Evolutionary conservation across 2,329 filamentous ascomycete species (phyloP), one percentile per base, ranked within the genome.

Genomic region (Claviceps sorghi): DNA sequence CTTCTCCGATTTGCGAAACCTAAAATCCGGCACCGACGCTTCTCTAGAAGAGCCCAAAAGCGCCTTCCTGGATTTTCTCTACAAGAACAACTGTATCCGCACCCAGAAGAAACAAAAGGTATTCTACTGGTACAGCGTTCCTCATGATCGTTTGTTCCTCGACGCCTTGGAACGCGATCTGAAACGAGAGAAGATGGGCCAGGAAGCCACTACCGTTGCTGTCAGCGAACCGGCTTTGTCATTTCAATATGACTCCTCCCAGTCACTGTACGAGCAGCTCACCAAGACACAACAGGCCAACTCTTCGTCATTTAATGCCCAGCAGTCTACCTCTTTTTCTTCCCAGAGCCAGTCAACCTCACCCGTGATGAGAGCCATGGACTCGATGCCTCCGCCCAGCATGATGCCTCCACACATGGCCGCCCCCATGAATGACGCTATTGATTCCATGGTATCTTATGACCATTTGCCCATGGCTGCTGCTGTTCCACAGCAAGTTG

Each of bases 101-200:
- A 98, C 93, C 40, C 93, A 98, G 71, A 98, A 98, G 82, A 98
- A 98, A 79, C 93, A 98, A 67, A 98, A 98, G 77, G 93, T 98
- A 59, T 98, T 98, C 66, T 98, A 97, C 74, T 98, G 93, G 93
- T 98, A 97, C 73, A 96, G 90, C 73, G 93, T 98, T 48, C 93
- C 93, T 1, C 93, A 98, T 68, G 93, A 98, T 71, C 83, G 93
- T 52, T 82, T 98, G 50, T 98, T 98, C 72, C 83, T 98, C 60
- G 93, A 98, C 73, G 93, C 93, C 41, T 76, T 98, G 61, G 93
- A 98, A 77, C 85, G 93, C 58, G 93, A 98, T 66, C 73, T 98
- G 65, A 98, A 98, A 82, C 83, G 93, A 65, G 93, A 98, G 74
- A 98, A 98, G 80, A 97, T 97, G 91, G 85, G 86, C 59, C 93